Base-by-base conservation (phyloP, 2,329 filamentous ascomycete genomes). In the Escovopsis sp. region DNA sequence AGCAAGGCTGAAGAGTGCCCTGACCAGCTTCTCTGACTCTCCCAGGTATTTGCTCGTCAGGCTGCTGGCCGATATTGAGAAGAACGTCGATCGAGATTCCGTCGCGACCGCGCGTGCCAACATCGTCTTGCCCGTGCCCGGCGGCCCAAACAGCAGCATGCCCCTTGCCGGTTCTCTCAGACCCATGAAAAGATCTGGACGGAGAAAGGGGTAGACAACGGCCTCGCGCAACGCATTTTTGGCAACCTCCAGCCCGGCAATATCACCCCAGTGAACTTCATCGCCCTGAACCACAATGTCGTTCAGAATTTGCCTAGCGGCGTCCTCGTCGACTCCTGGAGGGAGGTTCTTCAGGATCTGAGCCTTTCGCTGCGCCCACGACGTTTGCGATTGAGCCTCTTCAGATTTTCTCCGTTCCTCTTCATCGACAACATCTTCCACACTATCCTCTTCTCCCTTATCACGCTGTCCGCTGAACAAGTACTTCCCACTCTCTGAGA, bases 41-140 rank as follows among this genome's bases (percentile, higher is more conserved):
- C 91, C 91, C 9, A 96, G 72, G 60, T 89, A 98, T 62, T 98
- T 98, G 55, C 84, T 93, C 1, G 89, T 96, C 49, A 98, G 65
- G 51, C 84, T 94, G 56, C 86, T 94, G 13, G 91, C 87, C 5
- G 87, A 94, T 43, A 98, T 94, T 12, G 88, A 93, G 63, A 98
- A 96, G 62, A 96, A 98, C 0, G 93, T 94, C 10, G 86, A 94
- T 52, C 79, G 82, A 2, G 85, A 94, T 60, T 98, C 91, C 0
- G 91, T 96, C 1, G 91, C 91, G 1, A 96, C 89, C n/a, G 60
- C 58, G 48, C 91, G 76, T 9, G 91, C 91, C 32, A 98, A 68
- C 91, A 98, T 98, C 0, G 91, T 98, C 62, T 98, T 98, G 40
- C 91, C 91, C 0, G 91, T 98, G n/a, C 91, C 91, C 0, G 91